Evolutionary conservation across 345 rosid species (phyloP).

Genomic region (Camelina hispida): DNA sequence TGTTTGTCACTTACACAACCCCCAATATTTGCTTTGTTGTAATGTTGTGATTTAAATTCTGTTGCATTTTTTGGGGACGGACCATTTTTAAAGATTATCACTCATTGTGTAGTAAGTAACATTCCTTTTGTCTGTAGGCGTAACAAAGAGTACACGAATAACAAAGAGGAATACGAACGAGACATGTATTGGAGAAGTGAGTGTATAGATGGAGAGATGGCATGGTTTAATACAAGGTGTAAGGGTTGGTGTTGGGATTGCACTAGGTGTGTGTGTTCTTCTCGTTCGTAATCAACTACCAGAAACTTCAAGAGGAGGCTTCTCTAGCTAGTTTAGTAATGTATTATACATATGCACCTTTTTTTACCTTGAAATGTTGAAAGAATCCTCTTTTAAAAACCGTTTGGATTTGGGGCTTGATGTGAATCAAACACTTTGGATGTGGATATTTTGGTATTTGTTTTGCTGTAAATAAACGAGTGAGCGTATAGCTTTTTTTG

Average conservation of each 20-base stretch:
- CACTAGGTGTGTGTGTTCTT: constrained; percentile 79
- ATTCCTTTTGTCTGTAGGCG: constrained; percentile 38
- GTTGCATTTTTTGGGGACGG: neutral
- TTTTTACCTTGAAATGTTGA: constrained; percentile 27
- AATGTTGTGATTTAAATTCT: neutral
- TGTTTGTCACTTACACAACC: constrained; percentile 9
- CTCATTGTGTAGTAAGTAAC: neutral
- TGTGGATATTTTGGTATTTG: constrained; percentile 20
- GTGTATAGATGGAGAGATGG: constrained; percentile 51
- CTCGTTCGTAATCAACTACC: constrained; percentile 72
- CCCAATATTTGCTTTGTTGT: constrained; percentile 7
- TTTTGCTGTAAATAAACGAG: constrained; percentile 23
- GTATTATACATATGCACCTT: neutral
- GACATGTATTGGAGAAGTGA: constrained; percentile 51
- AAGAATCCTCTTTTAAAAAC: constrained; percentile 5
- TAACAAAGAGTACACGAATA: constrained; percentile 42
- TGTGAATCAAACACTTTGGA: constrained; percentile 28
- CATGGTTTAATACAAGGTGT: constrained; percentile 96
- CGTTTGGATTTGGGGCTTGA: constrained; percentile 21
- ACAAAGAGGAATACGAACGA: constrained; percentile 53
- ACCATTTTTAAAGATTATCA: neutral
- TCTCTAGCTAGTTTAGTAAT: constrained; percentile 36
- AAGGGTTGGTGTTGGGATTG: constrained; percentile 94
- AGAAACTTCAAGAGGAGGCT: constrained; percentile 74
- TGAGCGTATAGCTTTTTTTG: too few species aligned